Conservation (phyloP, 306 rosid genomes). For the Abrus pulchellus region DNA sequence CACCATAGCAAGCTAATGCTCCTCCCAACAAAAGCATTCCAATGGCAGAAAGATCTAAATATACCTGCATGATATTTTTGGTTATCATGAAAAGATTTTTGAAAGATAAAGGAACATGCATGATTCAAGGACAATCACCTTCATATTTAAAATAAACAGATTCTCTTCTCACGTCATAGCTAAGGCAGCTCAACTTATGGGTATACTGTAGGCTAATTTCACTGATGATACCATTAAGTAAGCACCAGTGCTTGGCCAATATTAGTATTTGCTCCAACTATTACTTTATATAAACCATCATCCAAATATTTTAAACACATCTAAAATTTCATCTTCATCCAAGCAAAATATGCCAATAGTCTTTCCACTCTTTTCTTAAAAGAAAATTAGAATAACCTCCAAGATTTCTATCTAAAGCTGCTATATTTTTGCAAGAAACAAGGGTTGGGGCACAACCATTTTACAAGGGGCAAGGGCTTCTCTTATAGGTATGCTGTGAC, state of each 20-base stretch:
- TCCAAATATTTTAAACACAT: not conserved
- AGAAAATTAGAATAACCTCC: conserved; percentile 29
- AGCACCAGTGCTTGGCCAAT: conserved; percentile 12
- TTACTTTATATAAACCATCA: not conserved
- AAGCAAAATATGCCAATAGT: conserved; percentile 30
- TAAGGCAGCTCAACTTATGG: conserved; percentile 32
- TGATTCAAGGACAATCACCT: not conserved
- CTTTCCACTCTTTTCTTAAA: conserved; percentile 16
- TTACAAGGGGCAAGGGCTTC: not conserved
- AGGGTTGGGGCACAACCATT: not conserved
- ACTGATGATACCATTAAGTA: not conserved
- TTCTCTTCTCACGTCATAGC: not conserved
- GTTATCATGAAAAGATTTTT: conserved; percentile 42
- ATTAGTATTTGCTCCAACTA: conserved; percentile 21
- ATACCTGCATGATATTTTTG: conserved; percentile 74
- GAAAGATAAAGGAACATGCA: conserved; percentile 30
- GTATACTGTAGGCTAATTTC: conserved; percentile 16
- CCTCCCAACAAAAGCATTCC: conserved; percentile 78
- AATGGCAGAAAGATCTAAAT: conserved; percentile 72
- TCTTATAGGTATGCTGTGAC: not conserved
- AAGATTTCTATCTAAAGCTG: conserved; percentile 17
- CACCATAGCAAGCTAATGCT: conserved; percentile 90
- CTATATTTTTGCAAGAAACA: conserved; percentile 20
- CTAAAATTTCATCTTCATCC: conserved; percentile 10
- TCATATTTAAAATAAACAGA: not conserved